Evolutionary conservation across 2,329 filamentous ascomycete genomes (phyloP).

Genomic region (Byssoonygena ceratinophila): DNA sequence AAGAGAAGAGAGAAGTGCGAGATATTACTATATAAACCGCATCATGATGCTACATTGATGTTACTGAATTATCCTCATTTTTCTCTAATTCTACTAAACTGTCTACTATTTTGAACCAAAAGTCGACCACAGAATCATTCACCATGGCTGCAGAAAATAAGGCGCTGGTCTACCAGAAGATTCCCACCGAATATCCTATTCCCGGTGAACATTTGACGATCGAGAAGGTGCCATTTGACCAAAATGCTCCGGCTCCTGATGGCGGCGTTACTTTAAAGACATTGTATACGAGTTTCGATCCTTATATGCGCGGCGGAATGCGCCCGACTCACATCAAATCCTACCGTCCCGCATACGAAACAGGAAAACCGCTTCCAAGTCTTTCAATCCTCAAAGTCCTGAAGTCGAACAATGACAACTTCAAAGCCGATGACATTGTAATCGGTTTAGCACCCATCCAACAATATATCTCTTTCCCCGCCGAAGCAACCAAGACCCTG

Average conservation of each 20-base stretch:
- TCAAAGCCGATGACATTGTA: constrained; percentile 58
- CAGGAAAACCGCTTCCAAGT: constrained; percentile 56
- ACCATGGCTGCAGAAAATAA: constrained; percentile 49
- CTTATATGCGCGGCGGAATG: constrained; percentile 76
- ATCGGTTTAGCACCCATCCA: constrained; percentile 49
- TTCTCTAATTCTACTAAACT: too few relatives aligned
- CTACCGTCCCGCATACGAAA: constrained; percentile 53
- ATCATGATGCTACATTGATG: too few relatives aligned
- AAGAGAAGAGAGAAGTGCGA: too few relatives aligned
- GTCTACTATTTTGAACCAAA: too few relatives aligned
- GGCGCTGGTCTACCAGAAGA: constrained; percentile 59
- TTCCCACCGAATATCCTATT: constrained; percentile 57
- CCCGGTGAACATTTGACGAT: constrained; percentile 59
- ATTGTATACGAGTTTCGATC: constrained; percentile 68
- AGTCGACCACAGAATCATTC: neutral
- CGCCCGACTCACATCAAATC: constrained; percentile 53
- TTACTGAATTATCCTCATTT: too few relatives aligned
- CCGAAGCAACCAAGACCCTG: constrained; percentile 35
- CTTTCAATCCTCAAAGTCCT: constrained; percentile 56
- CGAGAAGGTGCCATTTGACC: constrained; percentile 58
- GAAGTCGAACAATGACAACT: constrained; percentile 55
- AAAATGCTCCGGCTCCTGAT: constrained; percentile 43
- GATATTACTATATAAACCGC: too few relatives aligned
- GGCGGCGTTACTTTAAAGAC: constrained; percentile 61
- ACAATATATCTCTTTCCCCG: constrained; percentile 55